These are phyloP conservation scores for Gossypium arboreum DNA, from an alignment of 345 rosid genomes.

Conservation along the genomic window DNA sequence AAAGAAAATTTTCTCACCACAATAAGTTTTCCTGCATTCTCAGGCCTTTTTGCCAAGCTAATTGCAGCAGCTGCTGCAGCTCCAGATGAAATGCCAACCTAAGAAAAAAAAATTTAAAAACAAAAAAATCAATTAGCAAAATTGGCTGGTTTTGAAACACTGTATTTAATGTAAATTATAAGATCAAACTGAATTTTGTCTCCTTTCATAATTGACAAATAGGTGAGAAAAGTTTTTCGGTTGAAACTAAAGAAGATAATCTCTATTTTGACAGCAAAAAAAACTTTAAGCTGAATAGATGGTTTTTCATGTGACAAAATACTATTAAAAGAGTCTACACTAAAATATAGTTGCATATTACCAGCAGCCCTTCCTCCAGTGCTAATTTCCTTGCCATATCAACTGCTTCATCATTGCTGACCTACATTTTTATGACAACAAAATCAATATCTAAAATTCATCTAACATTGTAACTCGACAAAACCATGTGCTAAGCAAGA, in stretches of 20 bases:
- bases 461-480: background rate
- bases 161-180: background rate
- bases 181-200: background rate
- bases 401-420: conserved; percentile 75
- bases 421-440: conserved; percentile 35
- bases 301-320: background rate
- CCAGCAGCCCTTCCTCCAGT: conserved; percentile 91
- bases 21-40: conserved; percentile 87
- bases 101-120: background rate
- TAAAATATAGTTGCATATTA: conserved; percentile 29
- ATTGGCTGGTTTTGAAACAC: background rate
- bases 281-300: background rate
- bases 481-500: background rate
- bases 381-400: conserved; percentile 91
- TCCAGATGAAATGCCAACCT: conserved; percentile 97
- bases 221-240: background rate
- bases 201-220: background rate
- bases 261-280: background rate
- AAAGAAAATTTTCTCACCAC: conserved; percentile 39
- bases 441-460: conserved; percentile 1
- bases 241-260: background rate
- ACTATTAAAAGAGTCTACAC: background rate
- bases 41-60: conserved; percentile 72
- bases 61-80: conserved; percentile 96
- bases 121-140: background rate